Conservation (phyloP, 148 eudicot species). For the Rhododendron ovatum region DNA sequence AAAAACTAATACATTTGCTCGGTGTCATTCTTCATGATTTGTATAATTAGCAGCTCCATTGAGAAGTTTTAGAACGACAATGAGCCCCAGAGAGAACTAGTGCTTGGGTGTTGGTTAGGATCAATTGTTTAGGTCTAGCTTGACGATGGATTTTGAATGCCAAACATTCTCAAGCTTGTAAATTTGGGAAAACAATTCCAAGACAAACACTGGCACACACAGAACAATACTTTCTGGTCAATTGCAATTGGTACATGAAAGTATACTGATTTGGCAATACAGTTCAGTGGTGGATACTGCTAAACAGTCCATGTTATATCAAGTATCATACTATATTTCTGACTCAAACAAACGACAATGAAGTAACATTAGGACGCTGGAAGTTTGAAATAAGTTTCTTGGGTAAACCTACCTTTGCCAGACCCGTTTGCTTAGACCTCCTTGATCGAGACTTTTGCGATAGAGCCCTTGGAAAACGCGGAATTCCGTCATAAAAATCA, state of each 20-base stretch:
- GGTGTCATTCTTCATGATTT: background rate
- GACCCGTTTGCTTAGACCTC: conserved; percentile 52
- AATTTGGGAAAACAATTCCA: background rate
- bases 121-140: background rate
- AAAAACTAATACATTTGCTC: background rate
- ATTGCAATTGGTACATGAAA: background rate
- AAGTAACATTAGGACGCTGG: background rate
- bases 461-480: conserved; percentile 46
- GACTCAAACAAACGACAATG: background rate
- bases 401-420: conserved; percentile 39
- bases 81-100: background rate
- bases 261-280: background rate
- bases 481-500: conserved; percentile 89
- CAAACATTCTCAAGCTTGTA: background rate
- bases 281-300: background rate
- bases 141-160: background rate
- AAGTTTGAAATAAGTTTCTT: no score
- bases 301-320: background rate
- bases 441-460: conserved; percentile 58
- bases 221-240: background rate
- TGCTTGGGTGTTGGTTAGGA: background rate
- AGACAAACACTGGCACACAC: background rate
- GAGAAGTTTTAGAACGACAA: background rate
- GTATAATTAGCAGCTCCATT: background rate
- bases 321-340: background rate